Base-by-base conservation (phyloP, 495 filamentous ascomycete species). In the Melanomma pulvis-pyrius region DNA sequence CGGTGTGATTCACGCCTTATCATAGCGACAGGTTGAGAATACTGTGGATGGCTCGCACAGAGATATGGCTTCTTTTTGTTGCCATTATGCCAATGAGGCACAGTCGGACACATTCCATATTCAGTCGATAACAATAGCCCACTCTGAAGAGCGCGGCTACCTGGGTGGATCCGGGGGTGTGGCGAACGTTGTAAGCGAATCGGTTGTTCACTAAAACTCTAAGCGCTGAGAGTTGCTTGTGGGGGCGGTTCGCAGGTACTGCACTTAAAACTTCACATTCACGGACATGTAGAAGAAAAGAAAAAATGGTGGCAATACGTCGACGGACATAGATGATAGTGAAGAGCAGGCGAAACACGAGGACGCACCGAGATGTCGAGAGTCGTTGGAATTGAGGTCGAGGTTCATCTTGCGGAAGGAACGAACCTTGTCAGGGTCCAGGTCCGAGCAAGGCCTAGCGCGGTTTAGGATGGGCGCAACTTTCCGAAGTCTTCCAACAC, bases 121-220 rank as follows among this genome's bases (percentile, higher is more conserved):
- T 19, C 3, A 57, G 32, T 21, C 34, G 32, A n/a, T 24, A 39
- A 12, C 25, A 39, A 39, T 29, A 57, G 2, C n/a, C 25, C 30
- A 57, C 5, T 30, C 11, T 17, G 32, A 57, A 34, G 53, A 57
- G 53, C 30, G 53, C 53, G 53, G 15, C 53, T 57, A 57, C 17
- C 15, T 5, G 17, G 4, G 39, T n/a, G 30, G n/a, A 24, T 36
- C 28, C 15, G 6, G 53, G 24, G 17, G 3, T 12, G 39, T 12
- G 8, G 29, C 15, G n/a, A 30, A 29, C 30, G n/a, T 39, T 39
- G 53, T 41, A 8, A 39, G 17, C 53, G 53, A 57, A 57, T 57
- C 53, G 53, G n/a, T 39, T 57, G 30, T n/a, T 29, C 4, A 1
- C 29, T 57, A 30, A 57, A 57, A 57, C 53, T 5, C 3, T 24